Base-by-base conservation (phyloP, 192 early-diverging fungal genomes). In the Coemansia sp. region DNA sequence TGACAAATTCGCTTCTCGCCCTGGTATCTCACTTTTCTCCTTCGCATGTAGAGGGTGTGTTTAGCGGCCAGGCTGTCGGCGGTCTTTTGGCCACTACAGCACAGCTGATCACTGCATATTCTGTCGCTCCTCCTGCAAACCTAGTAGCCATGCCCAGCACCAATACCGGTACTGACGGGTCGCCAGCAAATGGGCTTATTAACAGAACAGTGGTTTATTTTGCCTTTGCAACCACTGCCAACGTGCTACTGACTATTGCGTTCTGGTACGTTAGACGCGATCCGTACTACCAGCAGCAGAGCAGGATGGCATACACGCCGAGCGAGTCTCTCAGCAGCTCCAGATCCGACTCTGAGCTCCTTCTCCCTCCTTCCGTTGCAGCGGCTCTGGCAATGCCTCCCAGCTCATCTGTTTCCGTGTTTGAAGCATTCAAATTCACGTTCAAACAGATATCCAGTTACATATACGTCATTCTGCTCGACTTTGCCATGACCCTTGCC, bases 1-100 rank as follows among this genome's bases (percentile, higher is more conserved):
- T 82, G 10, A 81, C 85, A 36, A 83, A 82, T 46, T 85, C 79
- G 38, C 63, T 85, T 26, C 88, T 92, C 72, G 85, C 83, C 18
- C 64, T 85, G n/a, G 86, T 81, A 0, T 77, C 83, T 9, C 81
- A 79, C 29, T 86, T 90, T 55, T 80, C 87, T 7, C 78, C 83
- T 5, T 64, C 61, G 20, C 81, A 89, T 53, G 70, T 81, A 14
- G 85, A 90, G 53, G 87, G 85, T 3, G 80, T 89, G 5, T 80
- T 92, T 64, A 81, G 85, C 44, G 80, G 80, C 23, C 80, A 81
- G 54, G 80, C 77, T 3, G 54, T 75, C 29, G 88, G 85, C 5
- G 89, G 89, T 17, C 68, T 83, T 3, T 79, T 83, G 50, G 85
- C 84, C 0, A 79, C 87, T 1, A 30, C 78, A 11, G 81, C 79